Evolutionary conservation across 192 early-diverging fungal species (phyloP), one percentile per base, ranked within the genome.

Genomic region (Nowakowskiella sp.): DNA sequence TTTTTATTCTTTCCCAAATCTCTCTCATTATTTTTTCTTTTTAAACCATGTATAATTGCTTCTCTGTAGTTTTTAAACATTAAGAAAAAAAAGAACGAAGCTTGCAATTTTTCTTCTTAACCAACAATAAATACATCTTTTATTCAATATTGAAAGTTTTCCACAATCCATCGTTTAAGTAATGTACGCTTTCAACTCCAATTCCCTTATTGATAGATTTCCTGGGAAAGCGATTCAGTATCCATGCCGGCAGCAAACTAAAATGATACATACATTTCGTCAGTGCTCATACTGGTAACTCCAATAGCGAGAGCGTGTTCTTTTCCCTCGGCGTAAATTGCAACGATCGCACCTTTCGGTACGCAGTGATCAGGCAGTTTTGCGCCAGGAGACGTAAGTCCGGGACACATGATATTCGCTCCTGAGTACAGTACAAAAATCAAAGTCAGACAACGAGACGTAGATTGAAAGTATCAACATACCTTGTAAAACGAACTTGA

Each of bases 401-500:
- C 96, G 2, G 93, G 96, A 55, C 92, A 96, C 96, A 99, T 99
- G 58, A 99, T 93, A 65, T 94, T 89, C 44, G 93, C 93, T 1
- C 94, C 94, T 7, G 85, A 85, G 5, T n/a, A n/a, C n/a, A n/a
- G n/a, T n/a, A n/a, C n/a, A n/a, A n/a, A n/a, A n/a, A n/a, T n/a
- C n/a, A n/a, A n/a, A n/a, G n/a, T n/a, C n/a, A n/a, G n/a, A n/a
- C n/a, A n/a, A n/a, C n/a, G n/a, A n/a, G n/a, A n/a, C n/a, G n/a
- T n/a, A n/a, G n/a, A n/a, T n/a, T n/a, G n/a, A n/a, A n/a, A n/a
- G n/a, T n/a, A n/a, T n/a, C n/a, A n/a, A n/a, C n/a, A n/a, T n/a
- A n/a, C n/a, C n/a, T 39, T 39, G 36, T 19, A 99, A 81, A 3
- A 99, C 87, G 70, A 92, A 95, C 71, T 97, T 97, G 68, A 97